These are phyloP conservation scores for Geotrichum bryndzae DNA, from an alignment of 1,139 yeast species.

Conservation along the genomic window DNA sequence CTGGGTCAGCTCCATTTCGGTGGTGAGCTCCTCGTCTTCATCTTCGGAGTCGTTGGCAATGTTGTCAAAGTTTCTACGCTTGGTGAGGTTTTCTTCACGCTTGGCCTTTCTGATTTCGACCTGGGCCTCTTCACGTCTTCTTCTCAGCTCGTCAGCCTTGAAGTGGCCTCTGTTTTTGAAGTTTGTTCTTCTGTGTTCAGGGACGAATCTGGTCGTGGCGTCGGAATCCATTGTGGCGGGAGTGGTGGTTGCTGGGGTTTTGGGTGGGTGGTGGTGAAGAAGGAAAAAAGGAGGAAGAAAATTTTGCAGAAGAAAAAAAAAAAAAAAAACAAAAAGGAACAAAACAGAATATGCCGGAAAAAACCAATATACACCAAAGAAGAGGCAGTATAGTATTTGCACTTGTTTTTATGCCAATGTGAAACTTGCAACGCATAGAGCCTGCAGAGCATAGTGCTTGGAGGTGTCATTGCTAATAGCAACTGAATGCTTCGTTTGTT, in stretches of 20 bases:
- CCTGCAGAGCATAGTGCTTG: too few relatives aligned
- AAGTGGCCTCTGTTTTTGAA: constrained; percentile 93
- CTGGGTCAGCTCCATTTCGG: constrained; percentile 33
- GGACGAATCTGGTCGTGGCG: constrained; percentile 79
- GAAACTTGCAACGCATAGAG: too few relatives aligned
- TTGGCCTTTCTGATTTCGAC: constrained; percentile 94
- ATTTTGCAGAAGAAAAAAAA: not conserved
- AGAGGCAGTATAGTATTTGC: too few relatives aligned
- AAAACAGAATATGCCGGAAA: not conserved
- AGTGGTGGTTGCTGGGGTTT: not conserved
- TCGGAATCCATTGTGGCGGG: constrained; percentile 60
- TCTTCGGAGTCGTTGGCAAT: constrained; percentile 44
- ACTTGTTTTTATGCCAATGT: too few relatives aligned
- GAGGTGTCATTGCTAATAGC: too few relatives aligned
- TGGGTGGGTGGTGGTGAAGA: not conserved
- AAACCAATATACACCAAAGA: not conserved
- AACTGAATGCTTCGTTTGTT: too few relatives aligned
- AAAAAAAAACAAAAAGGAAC: constrained; percentile 3
- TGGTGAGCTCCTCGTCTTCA: constrained; percentile 40
- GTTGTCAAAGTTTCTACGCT: constrained; percentile 72
- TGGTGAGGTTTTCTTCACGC: constrained; percentile 89
- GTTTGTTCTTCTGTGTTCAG: constrained; percentile 95
- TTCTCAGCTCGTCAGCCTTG: constrained; percentile 91
- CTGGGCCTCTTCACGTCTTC: constrained; percentile 96
- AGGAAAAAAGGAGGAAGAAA: not conserved